Percentiles rank a stretch among this genome's conserved stretches.
phyloP scores from a whole-genome alignment of 2,329 filamentous ascomycete genomes.

The Cryphonectria japonica region DNA sequence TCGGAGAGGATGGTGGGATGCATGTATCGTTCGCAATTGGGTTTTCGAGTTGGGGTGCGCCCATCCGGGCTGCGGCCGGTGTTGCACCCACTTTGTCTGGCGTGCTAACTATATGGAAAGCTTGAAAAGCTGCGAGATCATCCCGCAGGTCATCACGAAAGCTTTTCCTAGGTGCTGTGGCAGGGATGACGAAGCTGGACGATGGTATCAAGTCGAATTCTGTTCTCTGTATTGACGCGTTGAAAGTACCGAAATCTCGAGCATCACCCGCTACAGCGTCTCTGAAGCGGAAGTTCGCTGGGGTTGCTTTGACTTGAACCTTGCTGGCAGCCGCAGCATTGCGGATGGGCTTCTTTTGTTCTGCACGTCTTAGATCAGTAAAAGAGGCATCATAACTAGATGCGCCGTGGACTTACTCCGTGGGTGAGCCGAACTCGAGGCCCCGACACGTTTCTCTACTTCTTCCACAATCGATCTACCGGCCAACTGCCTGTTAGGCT shows the following conservation, averaged over 20 bases:
- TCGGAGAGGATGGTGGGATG: conserved; percentile 31
- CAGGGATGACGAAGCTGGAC: conserved; percentile 36
- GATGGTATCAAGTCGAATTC: conserved; percentile 28
- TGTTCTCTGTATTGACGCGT: conserved; percentile 17
- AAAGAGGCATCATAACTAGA: neutral
- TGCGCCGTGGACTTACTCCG: conserved; percentile 49
- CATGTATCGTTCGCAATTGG: conserved; percentile 14
- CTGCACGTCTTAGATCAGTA: conserved; percentile 37
- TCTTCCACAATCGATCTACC: conserved; percentile 70
- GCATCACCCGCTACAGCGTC: conserved; percentile 48
- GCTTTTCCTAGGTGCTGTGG: conserved; percentile 32
- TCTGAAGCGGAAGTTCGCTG: conserved; percentile 57
- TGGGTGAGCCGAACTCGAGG: conserved; percentile 48
- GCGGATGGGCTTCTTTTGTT: conserved; percentile 56
- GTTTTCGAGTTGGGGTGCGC: conserved; percentile 2
- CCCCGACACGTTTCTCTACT: conserved; percentile 60
- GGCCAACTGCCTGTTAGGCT: conserved; percentile 73
- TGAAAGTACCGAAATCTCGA: conserved; percentile 34
- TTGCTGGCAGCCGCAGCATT: conserved; percentile 34
- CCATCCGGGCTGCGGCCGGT: conserved; percentile 30
- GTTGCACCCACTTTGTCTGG: conserved; percentile 35
- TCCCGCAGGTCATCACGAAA: conserved; percentile 19
- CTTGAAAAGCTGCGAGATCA: conserved; percentile 28
- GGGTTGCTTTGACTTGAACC: conserved; percentile 61
- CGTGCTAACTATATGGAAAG: conserved; percentile 32